A percentile compares a stretch with the other conserved stretches of the same genome.
Evolutionary conservation across 2,329 filamentous ascomycete species (phyloP).

Genomic region (Exophiala sp.): DNA sequence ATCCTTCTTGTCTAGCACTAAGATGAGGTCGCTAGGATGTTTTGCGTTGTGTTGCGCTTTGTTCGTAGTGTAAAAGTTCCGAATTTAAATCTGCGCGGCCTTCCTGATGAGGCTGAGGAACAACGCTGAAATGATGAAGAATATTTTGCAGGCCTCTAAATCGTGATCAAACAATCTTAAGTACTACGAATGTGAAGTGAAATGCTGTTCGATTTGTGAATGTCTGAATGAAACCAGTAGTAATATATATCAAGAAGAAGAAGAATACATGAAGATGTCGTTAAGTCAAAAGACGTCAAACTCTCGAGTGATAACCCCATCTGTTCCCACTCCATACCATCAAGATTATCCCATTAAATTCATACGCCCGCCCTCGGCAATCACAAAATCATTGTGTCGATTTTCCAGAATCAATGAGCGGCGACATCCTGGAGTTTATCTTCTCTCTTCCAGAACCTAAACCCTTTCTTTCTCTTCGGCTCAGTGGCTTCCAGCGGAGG

Average conservation of each 20-base stretch:
- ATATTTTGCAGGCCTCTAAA: no score
- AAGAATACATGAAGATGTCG: background rate
- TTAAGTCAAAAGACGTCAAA: no score
- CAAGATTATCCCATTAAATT: background rate
- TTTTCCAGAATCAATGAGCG: background rate
- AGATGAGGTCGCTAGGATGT: background rate
- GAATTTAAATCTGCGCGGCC: background rate
- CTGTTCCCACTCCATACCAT: no score
- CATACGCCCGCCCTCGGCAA: background rate
- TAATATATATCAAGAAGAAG: background rate
- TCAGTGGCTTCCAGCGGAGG: slow-evolving; percentile 16
- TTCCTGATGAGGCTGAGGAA: background rate
- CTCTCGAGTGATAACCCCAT: background rate
- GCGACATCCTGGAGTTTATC: slow-evolving; percentile 9
- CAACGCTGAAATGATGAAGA: background rate
- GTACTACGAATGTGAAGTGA: no score
- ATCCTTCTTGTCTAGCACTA: background rate
- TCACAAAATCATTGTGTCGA: background rate
- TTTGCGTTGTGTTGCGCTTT: background rate
- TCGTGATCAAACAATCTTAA: no score
- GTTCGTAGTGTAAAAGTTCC: background rate
- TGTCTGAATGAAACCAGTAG: background rate
- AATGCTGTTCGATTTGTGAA: no score
- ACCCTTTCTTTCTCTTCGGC: slow-evolving; percentile 21
- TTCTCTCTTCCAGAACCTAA: slow-evolving; percentile 28